Evolutionary conservation across 1,284 basidiomycete genomes (phyloP).

Genomic region (Rhodotorula sp.): DNA sequence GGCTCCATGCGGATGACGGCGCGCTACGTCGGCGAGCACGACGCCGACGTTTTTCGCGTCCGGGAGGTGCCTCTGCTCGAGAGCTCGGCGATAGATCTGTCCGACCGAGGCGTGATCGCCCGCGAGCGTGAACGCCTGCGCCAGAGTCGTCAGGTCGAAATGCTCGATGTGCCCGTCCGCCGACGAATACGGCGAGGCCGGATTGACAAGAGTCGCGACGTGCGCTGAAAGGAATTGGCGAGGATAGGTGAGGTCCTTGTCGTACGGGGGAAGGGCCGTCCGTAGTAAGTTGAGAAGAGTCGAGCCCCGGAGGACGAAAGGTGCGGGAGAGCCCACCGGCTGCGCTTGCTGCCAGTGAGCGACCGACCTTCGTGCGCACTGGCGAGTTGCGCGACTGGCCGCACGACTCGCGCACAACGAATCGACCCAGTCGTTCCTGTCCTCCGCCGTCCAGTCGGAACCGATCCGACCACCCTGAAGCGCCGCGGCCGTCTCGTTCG

Average conservation of each 20-base stretch:
- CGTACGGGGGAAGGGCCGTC: neutral
- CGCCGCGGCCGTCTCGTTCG: neutral
- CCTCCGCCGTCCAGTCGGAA: slow-evolving; percentile 1
- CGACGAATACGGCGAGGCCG: slow-evolving; percentile 10
- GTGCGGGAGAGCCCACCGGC: neutral
- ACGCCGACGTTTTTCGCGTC: slow-evolving; percentile 27
- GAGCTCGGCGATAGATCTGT: slow-evolving; percentile 20
- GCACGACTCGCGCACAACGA: neutral
- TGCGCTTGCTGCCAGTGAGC: neutral
- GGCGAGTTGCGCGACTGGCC: neutral
- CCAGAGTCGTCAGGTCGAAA: slow-evolving; percentile 36
- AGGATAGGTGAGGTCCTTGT: neutral
- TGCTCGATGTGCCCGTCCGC: slow-evolving; percentile 11
- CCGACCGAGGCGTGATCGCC: slow-evolving; percentile 11
- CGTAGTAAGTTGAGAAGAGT: slow-evolving; percentile 16
- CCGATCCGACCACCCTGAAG: neutral
- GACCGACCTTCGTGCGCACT: slow-evolving; percentile 2
- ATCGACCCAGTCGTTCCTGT: slow-evolving; percentile 5
- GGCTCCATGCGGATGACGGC: neutral
- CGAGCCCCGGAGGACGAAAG: slow-evolving; percentile 3
- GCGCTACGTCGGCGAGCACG: neutral
- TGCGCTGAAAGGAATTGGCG: neutral
- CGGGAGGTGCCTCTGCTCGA: slow-evolving; percentile 17
- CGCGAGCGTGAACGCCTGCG: slow-evolving; percentile 21
- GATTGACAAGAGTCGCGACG: slow-evolving; percentile 6